A percentile compares a stretch with the other conserved stretches of the same genome.
Conservation (phyloP, 495 filamentous ascomycete genomes). For the Hamigera avellanea region DNA sequence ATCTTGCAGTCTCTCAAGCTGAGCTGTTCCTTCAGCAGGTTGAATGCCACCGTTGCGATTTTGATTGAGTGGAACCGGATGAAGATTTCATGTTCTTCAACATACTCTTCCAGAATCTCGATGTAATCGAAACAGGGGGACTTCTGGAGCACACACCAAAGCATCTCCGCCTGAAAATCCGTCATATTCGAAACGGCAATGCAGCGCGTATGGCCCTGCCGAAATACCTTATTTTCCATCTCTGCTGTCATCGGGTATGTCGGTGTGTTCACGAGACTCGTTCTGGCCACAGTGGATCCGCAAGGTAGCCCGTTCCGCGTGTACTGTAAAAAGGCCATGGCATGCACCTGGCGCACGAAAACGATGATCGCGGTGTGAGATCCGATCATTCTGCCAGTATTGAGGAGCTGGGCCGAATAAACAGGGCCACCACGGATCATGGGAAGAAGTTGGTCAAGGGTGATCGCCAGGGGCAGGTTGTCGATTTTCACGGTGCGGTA, state of each 20-base stretch:
- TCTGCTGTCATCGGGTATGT: conserved; percentile 17
- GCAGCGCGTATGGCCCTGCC: conserved; percentile 19
- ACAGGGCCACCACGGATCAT: conserved; percentile 15
- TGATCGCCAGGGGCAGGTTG: conserved; percentile 10
- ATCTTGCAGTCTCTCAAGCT: conserved; percentile 7
- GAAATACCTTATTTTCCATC: conserved; percentile 9
- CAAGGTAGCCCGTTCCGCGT: conserved; percentile 6
- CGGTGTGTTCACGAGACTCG: conserved; percentile 18
- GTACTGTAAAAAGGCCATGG: conserved; percentile 9
- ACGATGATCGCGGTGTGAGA: conserved; percentile 18
- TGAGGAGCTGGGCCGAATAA: conserved; percentile 14
- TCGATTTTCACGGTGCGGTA: conserved; percentile 24
- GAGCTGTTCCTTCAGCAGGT: conserved; percentile 5
- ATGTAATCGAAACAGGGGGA: conserved; percentile 5
- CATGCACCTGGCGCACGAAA: conserved; percentile 17
- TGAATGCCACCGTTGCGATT: conserved; percentile 9
- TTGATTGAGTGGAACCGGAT: conserved; percentile 23
- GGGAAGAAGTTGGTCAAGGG: conserved; percentile 14
- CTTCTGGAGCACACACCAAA: conserved; percentile 6
- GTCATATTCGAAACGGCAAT: conserved; percentile 6
- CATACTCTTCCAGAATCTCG: conserved; percentile 12
- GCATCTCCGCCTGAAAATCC: conserved; percentile 1
- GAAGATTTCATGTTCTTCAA: conserved; percentile 2
- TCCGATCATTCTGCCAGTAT: conserved; percentile 18
- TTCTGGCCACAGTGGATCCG: conserved; percentile 6